Conservation (phyloP, 768 basidiomycete species). For the Chalciporus sphaerocephalus region DNA sequence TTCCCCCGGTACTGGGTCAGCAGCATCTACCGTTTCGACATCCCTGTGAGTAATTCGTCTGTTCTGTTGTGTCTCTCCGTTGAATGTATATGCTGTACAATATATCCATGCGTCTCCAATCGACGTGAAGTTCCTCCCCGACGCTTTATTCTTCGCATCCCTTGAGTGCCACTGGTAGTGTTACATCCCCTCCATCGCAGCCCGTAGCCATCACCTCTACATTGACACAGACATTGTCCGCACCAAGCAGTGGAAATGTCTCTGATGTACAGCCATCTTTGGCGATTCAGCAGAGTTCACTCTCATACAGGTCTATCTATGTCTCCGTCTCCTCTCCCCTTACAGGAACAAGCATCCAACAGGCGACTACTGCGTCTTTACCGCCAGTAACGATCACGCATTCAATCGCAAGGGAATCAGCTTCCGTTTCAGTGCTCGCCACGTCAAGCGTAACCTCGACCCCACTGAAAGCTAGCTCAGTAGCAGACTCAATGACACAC, state of each 20-base stretch:
- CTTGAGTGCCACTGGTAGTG: not conserved
- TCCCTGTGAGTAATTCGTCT: not conserved
- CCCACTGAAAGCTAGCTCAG: conserved; percentile 39
- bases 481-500: conserved; percentile 51
- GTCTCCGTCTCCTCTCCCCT: conserved; percentile 16
- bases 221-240: no score
- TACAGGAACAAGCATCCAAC: conserved; percentile 38
- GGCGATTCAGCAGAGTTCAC: not conserved
- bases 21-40: not conserved
- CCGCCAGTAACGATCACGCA: no score
- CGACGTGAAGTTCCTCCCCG: not conserved
- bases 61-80: not conserved
- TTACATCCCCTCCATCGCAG: not conserved
- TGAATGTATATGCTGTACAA: not conserved
- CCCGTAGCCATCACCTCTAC: not conserved
- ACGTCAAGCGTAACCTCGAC: conserved; percentile 46
- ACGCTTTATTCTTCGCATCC: not conserved
- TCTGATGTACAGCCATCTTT: not conserved
- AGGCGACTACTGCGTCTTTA: conserved; percentile 40
- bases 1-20: no score
- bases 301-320: not conserved
- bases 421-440: no score
- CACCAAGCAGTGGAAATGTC: not conserved
- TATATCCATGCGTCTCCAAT: not conserved
- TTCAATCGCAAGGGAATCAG: no score